Conservation (phyloP, 495 filamentous ascomycete species). For the Aspergillus diversus region DNA sequence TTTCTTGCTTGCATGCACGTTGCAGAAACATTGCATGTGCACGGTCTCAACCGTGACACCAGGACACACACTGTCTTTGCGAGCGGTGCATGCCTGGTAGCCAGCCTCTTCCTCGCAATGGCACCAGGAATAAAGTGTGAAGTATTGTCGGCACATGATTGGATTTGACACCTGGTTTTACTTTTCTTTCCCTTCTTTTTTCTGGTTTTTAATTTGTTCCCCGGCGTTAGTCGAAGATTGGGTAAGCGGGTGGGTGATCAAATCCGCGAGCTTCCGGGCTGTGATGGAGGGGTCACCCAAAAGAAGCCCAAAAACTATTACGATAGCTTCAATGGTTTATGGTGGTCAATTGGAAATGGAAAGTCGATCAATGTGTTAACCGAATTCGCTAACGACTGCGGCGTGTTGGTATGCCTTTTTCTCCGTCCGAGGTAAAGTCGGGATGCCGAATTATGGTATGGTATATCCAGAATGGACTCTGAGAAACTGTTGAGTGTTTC, state of each 20-base stretch:
- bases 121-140: slow-evolving; percentile 50
- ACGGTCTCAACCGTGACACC: slow-evolving; percentile 44
- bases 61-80: slow-evolving; percentile 38
- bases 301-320: not conserved
- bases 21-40: slow-evolving; percentile 52
- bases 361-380: too few species aligned
- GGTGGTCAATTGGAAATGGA: too few species aligned
- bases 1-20: slow-evolving; percentile 42
- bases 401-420: too few species aligned
- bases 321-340: too few species aligned
- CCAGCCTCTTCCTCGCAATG: slow-evolving; percentile 49
- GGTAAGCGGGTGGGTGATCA: slow-evolving; percentile 10
- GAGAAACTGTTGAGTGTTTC: too few species aligned
- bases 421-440: too few species aligned
- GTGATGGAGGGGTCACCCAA: not conserved
- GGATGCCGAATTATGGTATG: too few species aligned
- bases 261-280: slow-evolving; percentile 27
- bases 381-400: too few species aligned
- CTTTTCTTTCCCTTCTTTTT: slow-evolving; percentile 2
- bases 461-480: too few species aligned
- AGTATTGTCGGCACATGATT: slow-evolving; percentile 49
- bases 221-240: slow-evolving; percentile 3
- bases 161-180: not conserved
- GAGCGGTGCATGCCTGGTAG: slow-evolving; percentile 33
- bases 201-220: slow-evolving; percentile 5